Evolutionary conservation across 805 yeast species (phyloP).

Genomic region (Candida sakaeoensis): DNA sequence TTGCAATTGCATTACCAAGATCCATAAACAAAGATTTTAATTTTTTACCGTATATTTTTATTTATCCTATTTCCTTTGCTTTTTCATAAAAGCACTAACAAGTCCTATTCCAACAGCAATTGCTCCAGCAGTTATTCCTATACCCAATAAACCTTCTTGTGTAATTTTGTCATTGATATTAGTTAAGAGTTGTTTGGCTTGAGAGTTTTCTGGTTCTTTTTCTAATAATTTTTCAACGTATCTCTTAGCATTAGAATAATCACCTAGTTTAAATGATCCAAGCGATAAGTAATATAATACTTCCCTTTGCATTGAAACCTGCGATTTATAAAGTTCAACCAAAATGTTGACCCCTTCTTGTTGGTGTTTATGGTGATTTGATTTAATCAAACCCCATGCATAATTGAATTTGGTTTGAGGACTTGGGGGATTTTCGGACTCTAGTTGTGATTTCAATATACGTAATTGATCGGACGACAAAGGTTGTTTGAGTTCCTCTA

Average conservation of each 20-base stretch:
- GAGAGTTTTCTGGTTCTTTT: slow-evolving; percentile 82
- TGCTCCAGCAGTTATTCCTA: slow-evolving; percentile 82
- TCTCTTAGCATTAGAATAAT: slow-evolving; percentile 78
- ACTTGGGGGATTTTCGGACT: slow-evolving; percentile 72
- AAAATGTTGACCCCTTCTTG: slow-evolving; percentile 76
- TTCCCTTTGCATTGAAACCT: slow-evolving; percentile 83
- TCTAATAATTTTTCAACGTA: slow-evolving; percentile 74
- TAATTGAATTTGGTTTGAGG: slow-evolving; percentile 87
- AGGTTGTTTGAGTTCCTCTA: slow-evolving; percentile 45
- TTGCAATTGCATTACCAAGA: slow-evolving; percentile 21
- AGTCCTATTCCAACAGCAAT: slow-evolving; percentile 79
- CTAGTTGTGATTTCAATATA: slow-evolving; percentile 71
- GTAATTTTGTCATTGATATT: slow-evolving; percentile 83
- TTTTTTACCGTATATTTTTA: background rate
- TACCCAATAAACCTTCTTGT: slow-evolving; percentile 82
- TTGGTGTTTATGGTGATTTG: slow-evolving; percentile 58
- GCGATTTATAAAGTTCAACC: slow-evolving; percentile 65
- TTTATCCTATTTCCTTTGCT: slow-evolving; percentile 14
- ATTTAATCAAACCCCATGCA: slow-evolving; percentile 93
- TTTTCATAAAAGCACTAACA: slow-evolving; percentile 40
- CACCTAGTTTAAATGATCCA: slow-evolving; percentile 86
- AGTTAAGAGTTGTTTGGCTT: slow-evolving; percentile 66
- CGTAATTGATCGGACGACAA: slow-evolving; percentile 72
- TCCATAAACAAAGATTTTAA: background rate
- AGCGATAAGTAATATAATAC: slow-evolving; percentile 82